phyloP scores from a whole-genome alignment of 164 flowering plant genomes.

The Macadamia integrifolia region DNA sequence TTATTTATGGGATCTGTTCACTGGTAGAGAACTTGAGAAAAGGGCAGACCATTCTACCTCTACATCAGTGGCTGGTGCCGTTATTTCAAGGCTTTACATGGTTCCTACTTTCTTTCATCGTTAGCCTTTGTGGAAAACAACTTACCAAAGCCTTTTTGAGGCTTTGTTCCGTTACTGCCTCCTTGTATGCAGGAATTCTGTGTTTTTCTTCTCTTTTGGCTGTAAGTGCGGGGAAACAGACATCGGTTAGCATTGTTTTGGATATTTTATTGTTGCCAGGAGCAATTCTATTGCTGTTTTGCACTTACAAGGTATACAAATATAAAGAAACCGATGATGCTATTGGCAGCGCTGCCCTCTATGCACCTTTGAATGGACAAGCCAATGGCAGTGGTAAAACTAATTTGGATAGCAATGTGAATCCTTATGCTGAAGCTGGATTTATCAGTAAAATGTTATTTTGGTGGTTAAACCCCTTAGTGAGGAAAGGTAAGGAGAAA shows the following conservation, averaged over 20 bases:
- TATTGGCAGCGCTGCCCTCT: slow-evolving; percentile 7
- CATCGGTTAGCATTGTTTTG: slow-evolving; percentile 25
- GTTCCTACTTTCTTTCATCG: slow-evolving; percentile 27
- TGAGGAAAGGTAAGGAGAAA: slow-evolving; percentile 57
- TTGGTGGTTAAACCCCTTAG: slow-evolving; percentile 72
- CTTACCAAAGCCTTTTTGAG: slow-evolving; percentile 19
- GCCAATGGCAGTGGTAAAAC: slow-evolving; percentile 4
- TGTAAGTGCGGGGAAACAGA: slow-evolving; percentile 4
- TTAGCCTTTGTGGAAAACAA: slow-evolving; percentile 20
- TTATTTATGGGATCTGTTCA: slow-evolving; percentile 37
- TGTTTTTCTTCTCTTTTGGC: slow-evolving; percentile 32
- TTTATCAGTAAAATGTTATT: slow-evolving; percentile 46
- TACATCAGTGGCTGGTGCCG: slow-evolving; percentile 38
- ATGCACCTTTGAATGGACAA: slow-evolving; percentile 20
- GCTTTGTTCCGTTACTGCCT: slow-evolving; percentile 28
- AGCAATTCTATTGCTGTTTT: slow-evolving; percentile 37
- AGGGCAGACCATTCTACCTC: slow-evolving; percentile 22
- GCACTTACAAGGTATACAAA: slow-evolving; percentile 17
- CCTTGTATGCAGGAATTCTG: slow-evolving; percentile 36
- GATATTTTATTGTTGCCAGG: slow-evolving; percentile 52
- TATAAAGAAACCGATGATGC: slow-evolving; percentile 8
- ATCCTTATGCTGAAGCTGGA: slow-evolving; percentile 51
- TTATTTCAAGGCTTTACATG: slow-evolving; percentile 52
- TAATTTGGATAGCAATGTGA: slow-evolving; percentile 15
- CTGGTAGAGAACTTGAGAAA: slow-evolving; percentile 20